Conservation (phyloP, 1,139 yeast genomes). For the Scheffersomyces stambukii region DNA sequence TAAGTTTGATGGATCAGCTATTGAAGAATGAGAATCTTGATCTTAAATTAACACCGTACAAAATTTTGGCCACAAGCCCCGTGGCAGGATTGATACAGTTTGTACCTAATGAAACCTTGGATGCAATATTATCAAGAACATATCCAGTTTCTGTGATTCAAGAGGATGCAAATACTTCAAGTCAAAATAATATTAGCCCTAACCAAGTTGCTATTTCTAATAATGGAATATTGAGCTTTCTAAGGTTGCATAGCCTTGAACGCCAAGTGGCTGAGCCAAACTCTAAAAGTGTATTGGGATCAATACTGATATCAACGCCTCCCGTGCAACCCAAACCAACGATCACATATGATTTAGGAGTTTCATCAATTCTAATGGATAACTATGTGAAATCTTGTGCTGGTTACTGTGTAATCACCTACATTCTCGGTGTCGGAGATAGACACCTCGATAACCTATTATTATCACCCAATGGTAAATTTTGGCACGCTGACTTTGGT, state of each 20-base stretch:
- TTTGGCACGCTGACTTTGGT: conserved; percentile 97
- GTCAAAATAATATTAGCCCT: not conserved
- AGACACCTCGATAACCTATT: conserved; percentile 89
- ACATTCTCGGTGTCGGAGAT: conserved; percentile 93
- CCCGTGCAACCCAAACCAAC: conserved; percentile 21
- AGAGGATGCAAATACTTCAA: conserved; percentile 1
- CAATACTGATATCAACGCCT: conserved; percentile 3
- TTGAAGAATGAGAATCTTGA: conserved; percentile 88
- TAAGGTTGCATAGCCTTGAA: conserved; percentile 61
- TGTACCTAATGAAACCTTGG: conserved; percentile 85
- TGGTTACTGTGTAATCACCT: conserved; percentile 96
- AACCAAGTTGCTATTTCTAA: conserved; percentile 7
- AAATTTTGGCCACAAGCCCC: conserved; percentile 86
- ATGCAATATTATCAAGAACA: conserved; percentile 63
- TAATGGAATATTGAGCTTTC: conserved; percentile 67
- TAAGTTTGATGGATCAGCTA: conserved; percentile 85
- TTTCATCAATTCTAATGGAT: conserved; percentile 77
- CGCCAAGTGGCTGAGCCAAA: conserved; percentile 23
- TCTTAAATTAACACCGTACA: conserved; percentile 80
- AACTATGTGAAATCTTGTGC: conserved; percentile 95
- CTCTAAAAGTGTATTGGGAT: conserved; percentile 25
- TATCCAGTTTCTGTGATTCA: conserved; percentile 35
- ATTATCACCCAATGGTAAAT: conserved; percentile 69
- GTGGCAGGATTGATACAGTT: conserved; percentile 91
- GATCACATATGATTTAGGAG: conserved; percentile 60